Percentiles rank a stretch among this genome's conserved stretches.
phyloP scores from a whole-genome alignment of 2,329 filamentous ascomycete species.

The Ascomycota sp. region DNA sequence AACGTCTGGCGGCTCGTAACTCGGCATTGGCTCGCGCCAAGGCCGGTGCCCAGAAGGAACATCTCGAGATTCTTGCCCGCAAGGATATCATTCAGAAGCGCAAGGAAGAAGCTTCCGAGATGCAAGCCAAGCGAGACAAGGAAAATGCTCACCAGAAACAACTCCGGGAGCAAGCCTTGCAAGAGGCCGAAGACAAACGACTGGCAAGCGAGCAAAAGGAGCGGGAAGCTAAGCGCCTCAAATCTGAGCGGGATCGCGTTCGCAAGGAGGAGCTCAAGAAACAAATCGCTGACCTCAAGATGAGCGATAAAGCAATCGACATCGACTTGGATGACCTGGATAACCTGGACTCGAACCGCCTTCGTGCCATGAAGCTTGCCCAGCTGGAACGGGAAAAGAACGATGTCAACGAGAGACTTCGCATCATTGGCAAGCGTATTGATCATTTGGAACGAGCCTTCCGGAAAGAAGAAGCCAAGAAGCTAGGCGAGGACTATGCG shows the following conservation, averaged over 20 bases:
- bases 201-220: slow-evolving; percentile 84
- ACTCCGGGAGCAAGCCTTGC: slow-evolving; percentile 67
- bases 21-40: slow-evolving; percentile 64
- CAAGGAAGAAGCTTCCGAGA: slow-evolving; percentile 85
- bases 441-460: slow-evolving; percentile 95
- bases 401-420: slow-evolving; percentile 75
- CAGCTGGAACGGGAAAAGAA: slow-evolving; percentile 98
- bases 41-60: slow-evolving; percentile 81
- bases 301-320: slow-evolving; percentile 53
- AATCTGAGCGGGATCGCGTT: slow-evolving; percentile 75
- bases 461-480: slow-evolving; percentile 87
- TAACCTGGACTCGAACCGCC: slow-evolving; percentile 70
- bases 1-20: slow-evolving; percentile 58
- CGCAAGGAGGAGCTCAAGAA: slow-evolving; percentile 87
- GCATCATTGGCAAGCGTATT: slow-evolving; percentile 83
- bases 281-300: slow-evolving; percentile 78
- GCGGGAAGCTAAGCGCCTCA: slow-evolving; percentile 67
- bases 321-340: slow-evolving; percentile 69
- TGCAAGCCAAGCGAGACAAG: slow-evolving; percentile 72
- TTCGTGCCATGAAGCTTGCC: slow-evolving; percentile 85
- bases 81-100: slow-evolving; percentile 89
- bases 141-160: slow-evolving; percentile 82
- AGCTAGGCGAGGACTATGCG: slow-evolving; percentile 69
- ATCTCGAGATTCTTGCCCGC: slow-evolving; percentile 63
- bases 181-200: slow-evolving; percentile 75